These are phyloP conservation scores for Calonectria honghensis DNA, from an alignment of 2,329 filamentous ascomycete species.

Conservation along the genomic window DNA sequence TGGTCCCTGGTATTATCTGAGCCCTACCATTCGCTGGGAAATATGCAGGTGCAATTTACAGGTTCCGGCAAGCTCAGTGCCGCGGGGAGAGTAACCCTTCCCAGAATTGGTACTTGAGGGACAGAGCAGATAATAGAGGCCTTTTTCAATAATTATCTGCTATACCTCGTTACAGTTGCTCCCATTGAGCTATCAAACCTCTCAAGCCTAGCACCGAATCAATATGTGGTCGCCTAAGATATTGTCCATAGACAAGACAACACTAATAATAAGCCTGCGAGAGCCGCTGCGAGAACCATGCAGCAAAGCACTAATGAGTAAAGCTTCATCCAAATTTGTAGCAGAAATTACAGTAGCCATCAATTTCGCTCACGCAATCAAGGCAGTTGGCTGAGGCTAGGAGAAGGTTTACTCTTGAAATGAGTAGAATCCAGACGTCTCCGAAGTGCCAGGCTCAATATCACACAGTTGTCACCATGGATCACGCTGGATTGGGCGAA, in stretches of 20 bases:
- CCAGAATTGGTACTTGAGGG: background rate
- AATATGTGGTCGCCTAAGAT: background rate
- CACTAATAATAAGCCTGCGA: background rate
- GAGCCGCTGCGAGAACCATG: background rate
- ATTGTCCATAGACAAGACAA: background rate
- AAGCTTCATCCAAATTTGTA: background rate
- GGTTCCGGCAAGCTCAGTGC: background rate
- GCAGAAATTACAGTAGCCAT: background rate
- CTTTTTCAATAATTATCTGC: background rate
- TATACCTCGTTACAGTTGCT: background rate
- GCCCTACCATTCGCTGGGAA: background rate
- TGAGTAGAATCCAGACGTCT: background rate
- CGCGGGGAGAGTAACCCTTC: background rate
- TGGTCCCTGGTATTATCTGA: background rate
- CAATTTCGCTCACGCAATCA: background rate
- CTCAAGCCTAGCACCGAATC: background rate
- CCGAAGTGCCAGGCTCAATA: background rate
- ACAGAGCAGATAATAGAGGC: background rate
- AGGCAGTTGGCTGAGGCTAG: background rate
- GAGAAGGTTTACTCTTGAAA: background rate
- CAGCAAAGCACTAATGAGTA: background rate
- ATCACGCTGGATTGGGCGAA: background rate
- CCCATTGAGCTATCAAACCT: background rate
- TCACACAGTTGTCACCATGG: background rate
- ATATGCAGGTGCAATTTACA: constrained; percentile 4